These are phyloP conservation scores for Polytrichum formosum DNA, from an alignment of 225 moss, liverwort and hornwort genomes.

Conservation along the genomic window DNA sequence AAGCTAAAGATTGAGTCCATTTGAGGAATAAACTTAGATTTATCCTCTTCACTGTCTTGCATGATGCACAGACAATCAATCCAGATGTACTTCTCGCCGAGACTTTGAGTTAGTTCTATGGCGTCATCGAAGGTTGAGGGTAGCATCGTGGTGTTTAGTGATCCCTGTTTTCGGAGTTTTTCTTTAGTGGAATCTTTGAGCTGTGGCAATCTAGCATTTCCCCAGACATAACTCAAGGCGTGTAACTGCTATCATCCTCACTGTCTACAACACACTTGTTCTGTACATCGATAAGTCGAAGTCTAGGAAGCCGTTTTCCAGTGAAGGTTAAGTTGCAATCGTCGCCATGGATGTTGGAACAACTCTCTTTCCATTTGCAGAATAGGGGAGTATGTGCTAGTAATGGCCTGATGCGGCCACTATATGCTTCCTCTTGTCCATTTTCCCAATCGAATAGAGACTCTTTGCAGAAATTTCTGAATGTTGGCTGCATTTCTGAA, in stretches of 20 bases:
- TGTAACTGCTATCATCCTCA: neutral
- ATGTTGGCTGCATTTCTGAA: slow-evolving; percentile 1
- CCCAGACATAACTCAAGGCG: slow-evolving; percentile 14
- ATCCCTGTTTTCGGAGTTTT: neutral
- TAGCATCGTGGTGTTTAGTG: neutral
- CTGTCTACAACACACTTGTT: slow-evolving; percentile 10
- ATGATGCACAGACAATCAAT: slow-evolving; percentile 14
- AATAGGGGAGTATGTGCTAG: slow-evolving; percentile 12
- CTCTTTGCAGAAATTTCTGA: neutral
- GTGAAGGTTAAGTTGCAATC: neutral
- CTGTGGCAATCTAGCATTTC: neutral
- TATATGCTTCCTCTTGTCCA: neutral
- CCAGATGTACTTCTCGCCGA: slow-evolving; percentile 14
- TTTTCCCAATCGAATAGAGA: slow-evolving; percentile 1
- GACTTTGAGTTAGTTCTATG: slow-evolving; percentile 2
- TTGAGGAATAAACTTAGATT: no score
- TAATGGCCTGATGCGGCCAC: neutral
- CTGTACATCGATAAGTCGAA: slow-evolving; percentile 17
- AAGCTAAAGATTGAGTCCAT: no score
- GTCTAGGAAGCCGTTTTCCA: neutral
- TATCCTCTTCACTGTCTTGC: slow-evolving; percentile 6
- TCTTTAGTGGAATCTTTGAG: neutral
- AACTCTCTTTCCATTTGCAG: slow-evolving; percentile 15
- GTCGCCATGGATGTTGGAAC: slow-evolving; percentile 1
- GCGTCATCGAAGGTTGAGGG: slow-evolving; percentile 12